Evolutionary conservation across 495 filamentous ascomycete genomes (phyloP).

Genomic region (Hyaloscypha hepaticicola): DNA sequence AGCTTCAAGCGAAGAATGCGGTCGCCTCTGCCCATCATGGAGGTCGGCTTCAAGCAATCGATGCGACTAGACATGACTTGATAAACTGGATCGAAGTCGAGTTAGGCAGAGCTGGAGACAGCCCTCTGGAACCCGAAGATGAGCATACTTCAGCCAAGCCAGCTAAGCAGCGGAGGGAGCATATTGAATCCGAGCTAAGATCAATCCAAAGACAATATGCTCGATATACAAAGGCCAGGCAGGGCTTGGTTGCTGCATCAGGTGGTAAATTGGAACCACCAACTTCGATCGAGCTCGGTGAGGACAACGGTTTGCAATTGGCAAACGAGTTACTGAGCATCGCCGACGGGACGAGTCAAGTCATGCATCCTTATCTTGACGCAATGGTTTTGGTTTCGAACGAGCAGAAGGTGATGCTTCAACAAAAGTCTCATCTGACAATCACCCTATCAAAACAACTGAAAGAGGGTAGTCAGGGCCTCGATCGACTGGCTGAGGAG

Average conservation of each 20-base stretch:
- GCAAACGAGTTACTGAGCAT: not conserved
- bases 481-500: conserved; percentile 64
- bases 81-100: conserved; percentile 73
- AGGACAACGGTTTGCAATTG: not conserved
- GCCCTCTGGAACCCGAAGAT: conserved; percentile 41
- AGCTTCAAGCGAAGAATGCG: conserved; percentile 44
- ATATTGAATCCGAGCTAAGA: conserved; percentile 18
- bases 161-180: conserved; percentile 37
- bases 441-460: conserved; percentile 58
- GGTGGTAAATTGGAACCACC: not conserved
- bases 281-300: not conserved
- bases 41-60: conserved; percentile 40
- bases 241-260: conserved; percentile 39
- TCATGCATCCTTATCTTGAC: conserved; percentile 49
- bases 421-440: conserved; percentile 64
- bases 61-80: conserved; percentile 59
- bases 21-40: not conserved
- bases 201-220: conserved; percentile 42
- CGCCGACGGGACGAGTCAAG: conserved; percentile 4
- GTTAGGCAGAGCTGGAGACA: conserved; percentile 50
- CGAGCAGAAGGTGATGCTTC: conserved; percentile 59
- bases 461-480: conserved; percentile 51
- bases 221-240: conserved; percentile 44
- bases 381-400: conserved; percentile 56
- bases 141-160: conserved; percentile 8